A percentile compares a stretch with the other conserved stretches of the same genome.
phyloP scores from a whole-genome alignment of 352 stramenopile species.

The Phytophthora pistaciae region DNA sequence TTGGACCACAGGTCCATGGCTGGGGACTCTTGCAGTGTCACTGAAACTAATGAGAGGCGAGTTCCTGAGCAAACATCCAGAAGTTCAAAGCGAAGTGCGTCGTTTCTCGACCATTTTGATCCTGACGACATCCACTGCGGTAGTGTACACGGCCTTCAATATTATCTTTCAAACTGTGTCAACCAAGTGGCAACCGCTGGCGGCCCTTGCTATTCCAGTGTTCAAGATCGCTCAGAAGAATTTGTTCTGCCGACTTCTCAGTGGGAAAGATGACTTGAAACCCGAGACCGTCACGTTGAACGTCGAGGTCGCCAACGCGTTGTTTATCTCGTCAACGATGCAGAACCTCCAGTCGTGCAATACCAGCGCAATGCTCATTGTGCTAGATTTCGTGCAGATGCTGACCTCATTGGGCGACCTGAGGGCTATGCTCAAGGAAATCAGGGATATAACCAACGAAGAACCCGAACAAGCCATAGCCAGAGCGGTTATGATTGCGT shows the following conservation, averaged over 20 bases:
- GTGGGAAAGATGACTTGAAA: slow-evolving; percentile 37
- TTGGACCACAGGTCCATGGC: slow-evolving; percentile 21
- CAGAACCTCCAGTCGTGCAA: slow-evolving; percentile 29
- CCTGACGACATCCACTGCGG: slow-evolving; percentile 3
- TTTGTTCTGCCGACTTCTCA: slow-evolving; percentile 14
- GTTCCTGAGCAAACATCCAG: slow-evolving; percentile 12
- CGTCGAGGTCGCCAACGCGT: slow-evolving; percentile 53
- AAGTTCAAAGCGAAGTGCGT: slow-evolving; percentile 20
- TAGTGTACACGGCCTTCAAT: slow-evolving; percentile 18
- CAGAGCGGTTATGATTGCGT: slow-evolving; percentile 9
- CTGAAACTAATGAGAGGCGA: slow-evolving; percentile 14
- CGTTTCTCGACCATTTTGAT: slow-evolving; percentile 14
- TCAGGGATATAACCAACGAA: slow-evolving; percentile 15
- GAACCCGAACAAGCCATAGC: slow-evolving; percentile 14
- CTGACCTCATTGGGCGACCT: slow-evolving; percentile 37
- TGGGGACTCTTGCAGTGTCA: slow-evolving; percentile 15
- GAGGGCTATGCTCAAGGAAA: slow-evolving; percentile 22
- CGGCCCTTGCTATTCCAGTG: slow-evolving; percentile 9
- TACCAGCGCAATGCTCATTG: slow-evolving; percentile 38
- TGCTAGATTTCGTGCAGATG: slow-evolving; percentile 42
- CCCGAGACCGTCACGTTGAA: slow-evolving; percentile 54
- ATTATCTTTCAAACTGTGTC: slow-evolving; percentile 13
- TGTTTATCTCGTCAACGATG: slow-evolving; percentile 53
- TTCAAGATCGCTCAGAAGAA: slow-evolving; percentile 24
- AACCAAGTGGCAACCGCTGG: slow-evolving; percentile 6